Evolutionary conservation across 139 green algal genomes (phyloP), one percentile per base, ranked within the genome.

Genomic region (Auxenochlorella pyrenoidosa): DNA sequence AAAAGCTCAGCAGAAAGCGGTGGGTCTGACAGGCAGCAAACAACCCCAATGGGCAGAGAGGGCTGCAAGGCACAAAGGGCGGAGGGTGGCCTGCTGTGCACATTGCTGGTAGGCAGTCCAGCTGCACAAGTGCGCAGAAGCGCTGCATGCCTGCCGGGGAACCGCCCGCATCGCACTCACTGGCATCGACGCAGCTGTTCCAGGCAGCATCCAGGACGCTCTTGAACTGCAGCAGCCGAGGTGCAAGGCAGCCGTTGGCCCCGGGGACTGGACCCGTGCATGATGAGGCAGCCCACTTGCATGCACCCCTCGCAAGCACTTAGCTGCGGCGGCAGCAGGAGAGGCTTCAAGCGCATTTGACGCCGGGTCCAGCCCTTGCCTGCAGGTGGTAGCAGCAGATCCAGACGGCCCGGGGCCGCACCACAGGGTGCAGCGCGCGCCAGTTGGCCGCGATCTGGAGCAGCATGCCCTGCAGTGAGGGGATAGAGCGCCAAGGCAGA

Each of bases 391-490:
- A 89, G 66, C 85, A 75, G 87, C 89, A 92, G 4, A 92, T 19
- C 89, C 89, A 92, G 30, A 92, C 73, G 30, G 89, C 89, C 40
- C 89, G 70, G 24, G 89, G 79, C 26, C 80, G 85, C 44, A 87
- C 89, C 78, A 88, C 58, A 54, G 89, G 85, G 58, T 92, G 85
- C 79, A 92, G 72, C 58, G 89, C 89, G 22, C 85, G 72, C 89
- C 89, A 92, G 85, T 92, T 92, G 63, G 85, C 34, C 44, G 80
- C 85, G 24, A 92, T 90, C 63, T 92, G 89, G 16, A 92, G 73
- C n/a, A 92, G 79, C 73, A 92, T 68, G 63, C 85, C 85, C 78
- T 92, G 89, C 76, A n/a, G 1, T 44, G 47, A 0, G 10, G n/a
- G n/a, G n/a, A n/a, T n/a, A n/a, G n/a, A n/a, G n/a, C n/a, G n/a